These are phyloP conservation scores for Fusarium verrucosum DNA, from an alignment of 2,329 filamentous ascomycete species.

Conservation along the genomic window DNA sequence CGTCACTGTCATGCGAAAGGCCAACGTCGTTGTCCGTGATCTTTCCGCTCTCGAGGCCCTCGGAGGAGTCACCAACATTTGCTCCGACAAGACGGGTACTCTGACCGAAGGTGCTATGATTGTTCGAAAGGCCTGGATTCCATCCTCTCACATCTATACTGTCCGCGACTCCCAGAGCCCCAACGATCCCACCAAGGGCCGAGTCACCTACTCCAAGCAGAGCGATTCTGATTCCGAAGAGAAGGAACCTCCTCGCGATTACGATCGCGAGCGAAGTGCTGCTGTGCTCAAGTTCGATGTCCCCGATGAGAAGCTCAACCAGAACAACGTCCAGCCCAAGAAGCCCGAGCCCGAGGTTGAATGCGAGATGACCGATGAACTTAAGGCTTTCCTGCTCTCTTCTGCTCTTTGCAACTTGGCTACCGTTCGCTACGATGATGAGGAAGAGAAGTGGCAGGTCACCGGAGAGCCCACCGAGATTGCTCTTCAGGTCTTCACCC, in stretches of 20 bases:
- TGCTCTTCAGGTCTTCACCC: constrained; percentile 78
- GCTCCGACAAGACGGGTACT: constrained; percentile 78
- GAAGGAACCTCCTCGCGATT: constrained; percentile 61
- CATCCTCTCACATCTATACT: constrained; percentile 64
- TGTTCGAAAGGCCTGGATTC: constrained; percentile 72
- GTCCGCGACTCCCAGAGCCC: constrained; percentile 70
- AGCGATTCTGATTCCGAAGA: constrained; percentile 47
- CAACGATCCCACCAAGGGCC: constrained; percentile 68
- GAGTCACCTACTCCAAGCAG: constrained; percentile 57
- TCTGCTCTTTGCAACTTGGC: constrained; percentile 72
- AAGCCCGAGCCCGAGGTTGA: constrained; percentile 48
- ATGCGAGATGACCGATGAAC: constrained; percentile 59
- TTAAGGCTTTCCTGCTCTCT: constrained; percentile 62
- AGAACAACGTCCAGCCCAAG: constrained; percentile 41
- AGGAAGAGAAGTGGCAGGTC: constrained; percentile 69
- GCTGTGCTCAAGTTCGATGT: constrained; percentile 70
- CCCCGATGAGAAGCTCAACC: constrained; percentile 63
- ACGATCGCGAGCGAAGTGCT: constrained; percentile 67
- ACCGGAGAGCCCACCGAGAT: constrained; percentile 79
- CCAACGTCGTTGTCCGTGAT: constrained; percentile 72
- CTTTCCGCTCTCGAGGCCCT: constrained; percentile 74
- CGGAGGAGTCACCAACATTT: constrained; percentile 76
- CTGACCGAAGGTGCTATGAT: constrained; percentile 76
- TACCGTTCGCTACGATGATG: constrained; percentile 65
- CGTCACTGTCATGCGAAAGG: constrained; percentile 70